These are phyloP conservation scores for Centaurea solstitialis DNA, from an alignment of 129 eudicot genomes.

Conservation along the genomic window DNA sequence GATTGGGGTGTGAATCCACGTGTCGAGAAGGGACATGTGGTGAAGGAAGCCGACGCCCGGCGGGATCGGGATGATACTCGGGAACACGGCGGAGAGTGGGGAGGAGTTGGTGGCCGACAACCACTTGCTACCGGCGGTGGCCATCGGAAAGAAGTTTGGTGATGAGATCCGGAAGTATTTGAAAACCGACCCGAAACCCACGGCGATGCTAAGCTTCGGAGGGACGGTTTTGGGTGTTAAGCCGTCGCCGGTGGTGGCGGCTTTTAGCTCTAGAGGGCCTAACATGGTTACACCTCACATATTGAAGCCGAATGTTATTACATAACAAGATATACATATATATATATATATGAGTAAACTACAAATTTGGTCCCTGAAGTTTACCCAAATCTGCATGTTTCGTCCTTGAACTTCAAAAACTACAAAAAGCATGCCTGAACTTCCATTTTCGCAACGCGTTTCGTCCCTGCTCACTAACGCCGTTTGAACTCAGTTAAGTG, in stretches of 20 bases:
- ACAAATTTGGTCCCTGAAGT: too few species aligned
- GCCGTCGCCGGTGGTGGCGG: conserved; percentile 98
- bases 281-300: conserved; percentile 77
- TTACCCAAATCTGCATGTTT: too few species aligned
- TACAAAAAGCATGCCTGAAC: too few species aligned
- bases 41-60: conserved; percentile 72
- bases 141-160: conserved; percentile 67
- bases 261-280: conserved; percentile 89
- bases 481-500: too few species aligned
- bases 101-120: conserved; percentile 92
- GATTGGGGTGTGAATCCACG: conserved; percentile 79
- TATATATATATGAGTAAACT: too few species aligned
- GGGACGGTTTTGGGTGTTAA: conserved; percentile 80
- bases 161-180: conserved; percentile 53
- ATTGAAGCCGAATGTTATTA: conserved; percentile 86
- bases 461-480: too few species aligned
- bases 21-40: conserved; percentile 80
- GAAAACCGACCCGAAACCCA: conserved; percentile 34
- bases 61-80: conserved; percentile 83
- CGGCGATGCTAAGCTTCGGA: conserved; percentile 63
- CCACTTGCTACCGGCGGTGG: conserved; percentile 80
- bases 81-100: conserved; percentile 82
- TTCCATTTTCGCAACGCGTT: too few species aligned
- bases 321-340: too few species aligned
- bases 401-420: too few species aligned